These are phyloP conservation scores for Cytospora paraplurivora DNA, from an alignment of 2,329 filamentous ascomycete genomes.

Conservation along the genomic window DNA sequence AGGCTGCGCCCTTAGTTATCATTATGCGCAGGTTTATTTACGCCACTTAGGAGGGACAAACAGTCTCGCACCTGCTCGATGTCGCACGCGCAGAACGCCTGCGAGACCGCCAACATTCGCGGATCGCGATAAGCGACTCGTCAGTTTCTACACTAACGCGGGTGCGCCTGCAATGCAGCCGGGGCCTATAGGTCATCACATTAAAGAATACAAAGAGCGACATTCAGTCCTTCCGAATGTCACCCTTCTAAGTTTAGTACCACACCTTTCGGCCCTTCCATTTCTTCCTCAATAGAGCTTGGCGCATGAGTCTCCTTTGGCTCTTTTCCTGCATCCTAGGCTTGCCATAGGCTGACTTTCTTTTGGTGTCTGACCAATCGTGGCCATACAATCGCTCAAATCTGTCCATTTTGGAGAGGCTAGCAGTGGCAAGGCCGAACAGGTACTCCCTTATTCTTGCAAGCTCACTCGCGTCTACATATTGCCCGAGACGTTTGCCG, in stretches of 20 bases:
- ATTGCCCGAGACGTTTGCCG: not conserved
- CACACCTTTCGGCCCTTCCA: constrained; percentile 17
- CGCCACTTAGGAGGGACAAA: not conserved
- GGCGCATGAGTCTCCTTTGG: constrained; percentile 12
- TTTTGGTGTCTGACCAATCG: constrained; percentile 20
- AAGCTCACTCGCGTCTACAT: not conserved
- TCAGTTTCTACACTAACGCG: constrained; percentile 24
- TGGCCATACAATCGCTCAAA: constrained; percentile 1
- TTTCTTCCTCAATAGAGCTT: constrained; percentile 16
- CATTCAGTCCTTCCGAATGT: constrained; percentile 10
- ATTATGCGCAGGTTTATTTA: not conserved
- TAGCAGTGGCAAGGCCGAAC: constrained; percentile 5
- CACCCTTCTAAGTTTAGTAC: constrained; percentile 19
- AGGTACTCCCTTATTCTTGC: not conserved
- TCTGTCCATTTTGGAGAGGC: constrained; percentile 12
- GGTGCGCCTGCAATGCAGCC: constrained; percentile 28
- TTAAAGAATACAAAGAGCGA: constrained; percentile 10
- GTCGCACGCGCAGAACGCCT: constrained; percentile 12
- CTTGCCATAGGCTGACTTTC: constrained; percentile 16
- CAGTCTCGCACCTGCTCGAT: constrained; percentile 5
- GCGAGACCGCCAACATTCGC: constrained; percentile 18
- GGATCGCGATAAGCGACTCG: constrained; percentile 29
- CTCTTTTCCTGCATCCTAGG: constrained; percentile 9
- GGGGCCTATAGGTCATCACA: constrained; percentile 25
- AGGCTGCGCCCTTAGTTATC: constrained; percentile 12